Evolutionary conservation across 345 rosid species (phyloP), one percentile per base, ranked within the genome.

Genomic region (Citrus hindsii): DNA sequence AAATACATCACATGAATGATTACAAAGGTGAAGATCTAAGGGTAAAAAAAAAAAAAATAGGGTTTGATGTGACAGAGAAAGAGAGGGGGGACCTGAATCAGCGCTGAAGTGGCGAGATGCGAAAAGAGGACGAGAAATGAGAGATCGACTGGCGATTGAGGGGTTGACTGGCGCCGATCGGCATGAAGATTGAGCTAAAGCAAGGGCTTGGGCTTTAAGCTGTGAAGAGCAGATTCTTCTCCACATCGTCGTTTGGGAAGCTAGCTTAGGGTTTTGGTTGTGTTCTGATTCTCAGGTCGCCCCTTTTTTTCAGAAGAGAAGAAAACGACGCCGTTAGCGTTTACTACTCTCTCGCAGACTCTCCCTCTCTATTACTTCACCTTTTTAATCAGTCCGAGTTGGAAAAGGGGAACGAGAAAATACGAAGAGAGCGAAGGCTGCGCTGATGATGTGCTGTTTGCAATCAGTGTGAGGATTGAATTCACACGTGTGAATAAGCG

Each of bases 191-290:
- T 82, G n/a, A 14, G 80, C 72, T 76, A 80, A 30, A 28, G 74
- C 32, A n/a, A 80, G 64, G 73, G 90, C 92, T 76, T 92, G 93
- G 91, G 93, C 82, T 89, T 85, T 93, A 83, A 95, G 88, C 38
- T 88, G 89, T 55, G 95, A 90, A 81, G 84, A 77, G 62, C 82
- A 80, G 82, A 86, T 73, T 85, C 93, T 87, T 86, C 94, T 90
- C 98, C 97, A 94, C 98, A 94, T 94, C 82, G 78, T 51, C 70
- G 59, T 74, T 27, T 5, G 0, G 9, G 7, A 12, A 9, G 28
- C 28, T 56, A 18, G 51, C 18, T 22, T 30, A 63, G 42, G 77
- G 77, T 75, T 46, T 46, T 4, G 18, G 51, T 3, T 75, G 61
- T 46, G 62, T 42, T 48, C 61, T 78, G 84, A 80, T 13, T 86